Evolutionary conservation across 768 basidiomycete species (phyloP), one percentile per base, ranked within the genome.

Genomic region (Boletus vinaceobasis): DNA sequence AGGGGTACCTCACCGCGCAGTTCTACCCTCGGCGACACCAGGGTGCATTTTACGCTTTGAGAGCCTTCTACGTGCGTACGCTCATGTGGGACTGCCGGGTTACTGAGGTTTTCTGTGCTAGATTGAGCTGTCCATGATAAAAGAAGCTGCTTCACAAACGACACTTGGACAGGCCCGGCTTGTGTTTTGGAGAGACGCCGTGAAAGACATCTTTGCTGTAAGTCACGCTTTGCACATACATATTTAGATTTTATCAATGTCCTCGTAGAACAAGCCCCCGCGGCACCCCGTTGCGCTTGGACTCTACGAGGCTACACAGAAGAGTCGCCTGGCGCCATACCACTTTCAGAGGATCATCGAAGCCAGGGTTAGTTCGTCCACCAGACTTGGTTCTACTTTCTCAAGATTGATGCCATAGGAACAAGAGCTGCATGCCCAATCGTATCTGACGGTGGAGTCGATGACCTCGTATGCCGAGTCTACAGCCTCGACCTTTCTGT

Each of bases 111-210:
- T 31, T 5, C 26, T n/a, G 44, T 48, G 17, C 14, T 40, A 91
- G 87, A 81, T 88, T 50, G 91, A 93, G 67, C 71, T 93, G 50
- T 86, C 90, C 10, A 87, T 75, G 66, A 72, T 91, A 17, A 88
- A 86, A 68, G 92, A 94, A 57, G 75, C 78, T 37, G 87, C 90
- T 14, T 88, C 89, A 17, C 87, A 86, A 55, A 66, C 81, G 35
- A 75, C 80, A 37, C 83, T 93, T 52, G 91, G 90, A n/a, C 82
- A 84, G 67, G 89, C 92, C 79, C 79, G 89, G 59, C 81, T 91
- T 75, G 86, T 92, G 66, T 93, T 93, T 67, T 94, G 91, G 91
- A 81, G 83, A 61, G 90, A 94, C 65, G 84, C 88, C 13, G 64
- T 93, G 27, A 88, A 85, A 62, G 79, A 73, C 44, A 81, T 91